Conservation (phyloP, 2,329 filamentous ascomycete species). For the Nakataea oryzae region DNA sequence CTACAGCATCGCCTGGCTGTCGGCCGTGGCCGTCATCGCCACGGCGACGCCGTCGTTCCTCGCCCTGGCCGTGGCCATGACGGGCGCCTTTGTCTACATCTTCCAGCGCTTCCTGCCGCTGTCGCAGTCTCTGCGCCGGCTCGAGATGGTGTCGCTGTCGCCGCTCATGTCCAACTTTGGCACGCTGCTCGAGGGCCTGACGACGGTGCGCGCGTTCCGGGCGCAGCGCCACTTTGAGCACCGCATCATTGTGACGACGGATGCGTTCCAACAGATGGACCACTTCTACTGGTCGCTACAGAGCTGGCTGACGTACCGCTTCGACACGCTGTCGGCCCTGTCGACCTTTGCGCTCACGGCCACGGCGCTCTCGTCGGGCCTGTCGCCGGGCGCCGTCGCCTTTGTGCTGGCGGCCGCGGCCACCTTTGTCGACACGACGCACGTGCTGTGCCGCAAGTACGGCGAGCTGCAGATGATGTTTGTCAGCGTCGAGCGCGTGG, state of each 20-base stretch:
- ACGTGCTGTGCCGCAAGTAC: conserved; percentile 67
- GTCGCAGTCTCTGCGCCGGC: conserved; percentile 69
- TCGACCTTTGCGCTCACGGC: conserved; percentile 66
- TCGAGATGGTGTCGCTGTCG: conserved; percentile 83
- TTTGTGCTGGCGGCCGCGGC: conserved; percentile 70
- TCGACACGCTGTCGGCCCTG: conserved; percentile 59
- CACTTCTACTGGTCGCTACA: conserved; percentile 92
- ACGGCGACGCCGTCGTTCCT: conserved; percentile 71
- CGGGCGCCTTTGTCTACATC: conserved; percentile 57
- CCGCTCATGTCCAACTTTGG: conserved; percentile 91
- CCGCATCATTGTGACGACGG: conserved; percentile 69
- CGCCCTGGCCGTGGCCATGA: conserved; percentile 58
- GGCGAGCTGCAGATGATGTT: conserved; percentile 87
- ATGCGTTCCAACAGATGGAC: conserved; percentile 88
- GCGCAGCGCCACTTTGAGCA: conserved; percentile 72
- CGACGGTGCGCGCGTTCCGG: conserved; percentile 75
- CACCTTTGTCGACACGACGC: conserved; percentile 59
- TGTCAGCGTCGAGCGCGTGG: conserved; percentile 77
- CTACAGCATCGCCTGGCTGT: conserved; percentile 58
- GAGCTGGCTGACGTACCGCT: conserved; percentile 74
- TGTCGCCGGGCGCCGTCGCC: conserved; percentile 69
- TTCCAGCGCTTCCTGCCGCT: conserved; percentile 72
- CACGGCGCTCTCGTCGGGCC: conserved; percentile 63
- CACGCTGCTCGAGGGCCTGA: conserved; percentile 73
- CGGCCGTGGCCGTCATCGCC: conserved; percentile 68